A percentile compares a stretch with the other conserved stretches of the same genome.
Evolutionary conservation across 2,329 filamentous ascomycete genomes (phyloP).

Genomic region (Curvularia sp.): DNA sequence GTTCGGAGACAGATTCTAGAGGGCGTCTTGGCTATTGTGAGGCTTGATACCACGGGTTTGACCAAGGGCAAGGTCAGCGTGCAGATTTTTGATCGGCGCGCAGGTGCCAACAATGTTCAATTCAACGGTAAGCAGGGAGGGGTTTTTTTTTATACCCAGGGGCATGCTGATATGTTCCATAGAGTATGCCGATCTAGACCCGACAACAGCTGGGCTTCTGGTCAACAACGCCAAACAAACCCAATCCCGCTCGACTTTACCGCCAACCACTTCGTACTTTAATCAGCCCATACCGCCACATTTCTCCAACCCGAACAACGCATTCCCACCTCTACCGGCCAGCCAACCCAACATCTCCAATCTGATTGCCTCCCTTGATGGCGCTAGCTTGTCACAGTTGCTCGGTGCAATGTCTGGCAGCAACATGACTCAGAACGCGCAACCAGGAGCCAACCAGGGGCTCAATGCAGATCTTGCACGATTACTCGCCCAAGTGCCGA

Average conservation of each 20-base stretch:
- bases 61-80: conserved; percentile 75
- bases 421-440: conserved; percentile 49
- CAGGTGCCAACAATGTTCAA: conserved; percentile 74
- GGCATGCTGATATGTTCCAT: conserved; percentile 26
- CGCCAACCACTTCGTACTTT: conserved; percentile 40
- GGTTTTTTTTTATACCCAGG: not conserved
- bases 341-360: conserved; percentile 63
- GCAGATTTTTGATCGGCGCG: conserved; percentile 83
- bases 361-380: conserved; percentile 72
- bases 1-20: conserved; percentile 85
- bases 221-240: conserved; percentile 73
- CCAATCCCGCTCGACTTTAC: conserved; percentile 43
- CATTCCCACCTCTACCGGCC: conserved; percentile 44
- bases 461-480: conserved; percentile 50
- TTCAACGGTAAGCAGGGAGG: conserved; percentile 67
- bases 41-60: conserved; percentile 75
- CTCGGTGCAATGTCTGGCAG: conserved; percentile 63
- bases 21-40: conserved; percentile 84
- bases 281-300: conserved; percentile 40
- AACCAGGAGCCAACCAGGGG: conserved; percentile 42
- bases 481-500: conserved; percentile 45
- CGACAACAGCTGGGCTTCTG: conserved; percentile 78
- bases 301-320: conserved; percentile 46
- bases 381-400: conserved; percentile 72
- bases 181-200: conserved; percentile 86